Conservation (phyloP, 1,139 yeast species). For the Geotrichum klebahnii region DNA sequence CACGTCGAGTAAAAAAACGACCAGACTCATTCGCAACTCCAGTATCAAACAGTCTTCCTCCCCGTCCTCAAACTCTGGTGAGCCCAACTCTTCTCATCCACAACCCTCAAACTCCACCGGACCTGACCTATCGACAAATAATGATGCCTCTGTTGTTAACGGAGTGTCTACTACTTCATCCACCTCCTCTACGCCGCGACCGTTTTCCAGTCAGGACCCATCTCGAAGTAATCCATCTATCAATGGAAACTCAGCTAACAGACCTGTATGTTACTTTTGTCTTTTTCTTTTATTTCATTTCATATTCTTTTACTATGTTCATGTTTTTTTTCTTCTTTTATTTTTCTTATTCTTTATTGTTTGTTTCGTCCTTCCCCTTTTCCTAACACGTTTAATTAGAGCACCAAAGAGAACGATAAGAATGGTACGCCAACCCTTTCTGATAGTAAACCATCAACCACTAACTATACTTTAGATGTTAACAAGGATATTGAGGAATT, state of each 20-base stretch:
- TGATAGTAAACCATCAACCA: no score
- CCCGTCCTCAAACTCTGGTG: conserved; percentile 17
- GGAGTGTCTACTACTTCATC: not conserved
- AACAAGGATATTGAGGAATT: conserved; percentile 10
- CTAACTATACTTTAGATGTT: conserved; percentile 10
- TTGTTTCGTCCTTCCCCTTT: not conserved
- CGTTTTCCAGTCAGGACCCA: conserved; percentile 3
- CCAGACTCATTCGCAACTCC: not conserved
- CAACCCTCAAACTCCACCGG: conserved; percentile 42
- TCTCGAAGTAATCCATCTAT: not conserved
- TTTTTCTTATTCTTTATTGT: not conserved
- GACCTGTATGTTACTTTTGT: conserved; percentile 1
- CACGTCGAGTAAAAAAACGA: conserved; percentile 23
- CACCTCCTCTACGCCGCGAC: conserved; percentile 10
- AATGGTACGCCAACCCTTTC: conserved; percentile 3
- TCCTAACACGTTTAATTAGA: not conserved
- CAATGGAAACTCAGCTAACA: not conserved
- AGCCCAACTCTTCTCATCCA: conserved; percentile 23
- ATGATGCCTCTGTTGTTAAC: conserved; percentile 18
- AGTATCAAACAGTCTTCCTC: no score
- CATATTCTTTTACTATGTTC: no score
- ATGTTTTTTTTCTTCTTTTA: not conserved
- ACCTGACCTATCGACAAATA: conserved; percentile 16
- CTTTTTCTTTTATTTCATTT: not conserved
- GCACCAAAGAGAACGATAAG: conserved; percentile 3